Evolutionary conservation across 805 yeast species (phyloP).

Genomic region (Candida montana): DNA sequence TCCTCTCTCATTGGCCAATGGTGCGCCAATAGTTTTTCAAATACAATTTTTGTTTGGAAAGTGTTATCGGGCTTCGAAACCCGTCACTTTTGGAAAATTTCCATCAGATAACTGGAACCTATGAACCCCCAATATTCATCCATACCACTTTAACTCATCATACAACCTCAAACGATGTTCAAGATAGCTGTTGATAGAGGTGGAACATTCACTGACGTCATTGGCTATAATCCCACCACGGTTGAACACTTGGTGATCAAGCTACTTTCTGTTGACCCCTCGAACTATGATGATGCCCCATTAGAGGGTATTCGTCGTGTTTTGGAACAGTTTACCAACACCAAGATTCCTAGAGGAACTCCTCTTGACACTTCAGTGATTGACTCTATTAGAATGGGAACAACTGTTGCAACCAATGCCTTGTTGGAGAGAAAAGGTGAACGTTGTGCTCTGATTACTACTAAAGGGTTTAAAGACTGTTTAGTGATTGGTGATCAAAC

Average conservation of each 20-base stretch:
- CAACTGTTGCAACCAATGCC: slow-evolving; percentile 96
- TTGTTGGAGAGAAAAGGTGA: slow-evolving; percentile 90
- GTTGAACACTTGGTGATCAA: slow-evolving; percentile 46
- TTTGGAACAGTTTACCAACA: slow-evolving; percentile 53
- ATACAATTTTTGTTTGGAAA: too few species aligned
- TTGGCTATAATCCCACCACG: slow-evolving; percentile 48
- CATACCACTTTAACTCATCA: not conserved
- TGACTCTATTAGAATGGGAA: slow-evolving; percentile 78
- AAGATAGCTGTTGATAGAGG: slow-evolving; percentile 59
- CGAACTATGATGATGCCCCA: slow-evolving; percentile 85
- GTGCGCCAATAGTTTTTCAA: too few species aligned
- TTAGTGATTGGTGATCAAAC: slow-evolving; percentile 86
- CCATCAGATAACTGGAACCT: not conserved
- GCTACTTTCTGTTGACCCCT: slow-evolving; percentile 82
- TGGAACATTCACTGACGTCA: slow-evolving; percentile 79
- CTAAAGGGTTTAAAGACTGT: slow-evolving; percentile 84
- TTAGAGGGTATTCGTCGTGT: slow-evolving; percentile 84
- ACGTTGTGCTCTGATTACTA: slow-evolving; percentile 75
- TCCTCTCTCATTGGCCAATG: too few species aligned
- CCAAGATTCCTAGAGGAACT: slow-evolving; percentile 50
- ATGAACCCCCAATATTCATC: too few species aligned
- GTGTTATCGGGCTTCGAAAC: not conserved
- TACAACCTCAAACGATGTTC: slow-evolving; percentile 10
- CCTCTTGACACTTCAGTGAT: slow-evolving; percentile 60
- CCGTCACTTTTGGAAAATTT: not conserved